Evolutionary conservation across 495 filamentous ascomycete species (phyloP).

Genomic region (Penicillium turbatum): DNA sequence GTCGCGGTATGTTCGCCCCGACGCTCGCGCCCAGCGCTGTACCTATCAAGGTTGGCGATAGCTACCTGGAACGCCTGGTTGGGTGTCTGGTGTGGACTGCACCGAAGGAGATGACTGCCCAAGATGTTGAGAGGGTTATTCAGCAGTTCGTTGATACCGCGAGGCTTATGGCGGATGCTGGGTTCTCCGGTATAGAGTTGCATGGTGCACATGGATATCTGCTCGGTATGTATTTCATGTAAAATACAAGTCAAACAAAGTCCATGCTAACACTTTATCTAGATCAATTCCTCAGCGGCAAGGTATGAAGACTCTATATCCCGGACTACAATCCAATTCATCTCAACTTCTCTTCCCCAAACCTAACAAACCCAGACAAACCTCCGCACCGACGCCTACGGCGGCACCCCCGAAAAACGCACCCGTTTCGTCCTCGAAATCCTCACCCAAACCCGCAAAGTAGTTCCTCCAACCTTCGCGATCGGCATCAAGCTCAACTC

Average conservation of each 20-base stretch:
- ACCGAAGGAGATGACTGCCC: conserved; percentile 45
- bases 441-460: conserved; percentile 37
- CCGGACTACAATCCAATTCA: neutral
- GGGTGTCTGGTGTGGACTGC: conserved; percentile 35
- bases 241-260: neutral
- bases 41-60: conserved; percentile 36
- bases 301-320: conserved; percentile 23
- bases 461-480: conserved; percentile 45
- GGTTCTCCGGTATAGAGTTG: conserved; percentile 54
- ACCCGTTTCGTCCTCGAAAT: conserved; percentile 47
- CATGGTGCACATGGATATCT: conserved; percentile 60
- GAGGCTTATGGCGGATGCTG: conserved; percentile 43
- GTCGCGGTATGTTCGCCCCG: conserved; percentile 40
- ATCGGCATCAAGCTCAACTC: conserved; percentile 63
- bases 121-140: conserved; percentile 47
- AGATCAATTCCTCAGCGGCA: conserved; percentile 43
- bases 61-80: conserved; percentile 33
- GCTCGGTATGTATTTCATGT: conserved; percentile 30
- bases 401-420: conserved; percentile 43
- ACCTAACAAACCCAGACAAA: conserved; percentile 32
- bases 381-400: conserved; percentile 45
- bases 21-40: conserved; percentile 47
- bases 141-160: conserved; percentile 47
- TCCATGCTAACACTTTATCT: conserved; percentile 6
- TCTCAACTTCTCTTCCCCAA: neutral